Base-by-base conservation (phyloP, 2,329 filamentous ascomycete genomes). In the Aspergillus transmontanensis region DNA sequence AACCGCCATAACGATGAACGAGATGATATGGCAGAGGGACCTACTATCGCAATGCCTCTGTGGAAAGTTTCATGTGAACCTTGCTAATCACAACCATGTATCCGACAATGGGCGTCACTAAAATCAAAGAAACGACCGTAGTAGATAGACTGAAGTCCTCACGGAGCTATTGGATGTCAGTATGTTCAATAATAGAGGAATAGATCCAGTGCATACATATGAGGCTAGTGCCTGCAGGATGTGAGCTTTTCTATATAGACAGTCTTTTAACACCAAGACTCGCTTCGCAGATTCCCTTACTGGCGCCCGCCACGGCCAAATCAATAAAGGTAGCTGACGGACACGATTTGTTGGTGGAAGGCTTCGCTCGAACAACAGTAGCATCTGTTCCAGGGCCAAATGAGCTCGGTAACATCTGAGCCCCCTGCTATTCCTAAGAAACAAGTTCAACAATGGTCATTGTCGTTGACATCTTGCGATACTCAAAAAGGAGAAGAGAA, bases 41-140 rank as follows among this genome's bases (percentile, higher is more conserved):
- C 88, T 4, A 92, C 72, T 57, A 91, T 71, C 11, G 90, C 89
- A n/a, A 94, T 85, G 9, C 91, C 91, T 46, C 73, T 92, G 90
- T 34, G 91, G 91, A 56, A 79, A 65, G 26, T 65, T 71, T 71
- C 61, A 75, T 72, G 68, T 84, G 82, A 43, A 84, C 72, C 21
- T 65, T 62, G 61, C 82, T 66, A 6, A 82, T 81, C 0, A 82
- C 78, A 7, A 76, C 56, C n/a, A 78, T 80, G 72, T 84, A 85
- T 26, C 83, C 82, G 4, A 79, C 70, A 60, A 84, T 82, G 0
- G 82, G 82, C 11, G 81, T 77, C 11, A 84, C 75, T 73, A 84
- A 84, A 59, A 84, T 74, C 16, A 84, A 70, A 3, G 82, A 84
- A 11, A 84, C 75, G 28, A 82, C 72, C 2, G 80, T 77, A 66